Conservation (phyloP, 129 eudicot species). For the Sambucus nigra region DNA sequence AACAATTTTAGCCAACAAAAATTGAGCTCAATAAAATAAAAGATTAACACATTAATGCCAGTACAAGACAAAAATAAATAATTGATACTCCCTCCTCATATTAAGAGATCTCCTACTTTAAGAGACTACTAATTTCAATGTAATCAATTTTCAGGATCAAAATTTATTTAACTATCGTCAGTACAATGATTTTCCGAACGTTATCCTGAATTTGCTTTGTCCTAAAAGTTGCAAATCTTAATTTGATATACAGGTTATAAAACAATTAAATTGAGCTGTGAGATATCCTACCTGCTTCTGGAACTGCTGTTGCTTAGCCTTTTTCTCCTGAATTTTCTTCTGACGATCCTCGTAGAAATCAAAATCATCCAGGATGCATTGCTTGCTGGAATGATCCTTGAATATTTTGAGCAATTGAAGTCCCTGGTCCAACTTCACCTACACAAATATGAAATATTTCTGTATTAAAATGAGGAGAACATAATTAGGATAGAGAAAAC, state of each 20-base stretch:
- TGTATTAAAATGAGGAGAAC: background rate
- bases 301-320: constrained; percentile 14
- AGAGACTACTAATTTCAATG: no score
- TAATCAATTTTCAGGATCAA: no score
- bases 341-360: constrained; percentile 15
- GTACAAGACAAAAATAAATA: no score
- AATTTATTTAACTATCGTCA: no score
- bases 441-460: background rate
- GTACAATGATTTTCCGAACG: no score
- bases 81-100: background rate
- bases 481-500: background rate
- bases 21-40: background rate
- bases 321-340: constrained; percentile 13
- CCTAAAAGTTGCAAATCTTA: no score
- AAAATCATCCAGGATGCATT: constrained; percentile 47
- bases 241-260: no score
- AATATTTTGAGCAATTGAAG: constrained; percentile 62
- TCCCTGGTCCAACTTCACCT: constrained; percentile 75
- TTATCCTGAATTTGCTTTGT: no score
- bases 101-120: no score
- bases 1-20: background rate
- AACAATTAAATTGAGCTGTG: background rate
- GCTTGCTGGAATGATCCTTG: constrained; percentile 57
- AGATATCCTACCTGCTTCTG: constrained; percentile 11
- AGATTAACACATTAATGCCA: no score